phyloP scores from a whole-genome alignment of 345 rosid species.

The Rhodamnia rubescens region DNA sequence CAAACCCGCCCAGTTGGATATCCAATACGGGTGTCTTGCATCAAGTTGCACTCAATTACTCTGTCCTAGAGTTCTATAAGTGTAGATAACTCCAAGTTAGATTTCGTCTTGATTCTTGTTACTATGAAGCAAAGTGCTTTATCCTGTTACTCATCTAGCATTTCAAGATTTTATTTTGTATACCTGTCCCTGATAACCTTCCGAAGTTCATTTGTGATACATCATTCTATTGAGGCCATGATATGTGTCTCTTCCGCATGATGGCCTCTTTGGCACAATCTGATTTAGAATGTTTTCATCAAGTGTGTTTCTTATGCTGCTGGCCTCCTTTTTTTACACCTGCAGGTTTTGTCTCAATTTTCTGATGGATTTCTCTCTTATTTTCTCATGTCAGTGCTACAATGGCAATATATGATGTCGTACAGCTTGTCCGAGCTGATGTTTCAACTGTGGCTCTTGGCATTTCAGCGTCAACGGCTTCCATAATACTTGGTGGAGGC shows the following conservation, averaged over 20 bases:
- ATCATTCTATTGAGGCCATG: neutral
- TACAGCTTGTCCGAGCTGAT: constrained; percentile 87
- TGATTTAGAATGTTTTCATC: neutral
- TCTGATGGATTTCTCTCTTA: neutral
- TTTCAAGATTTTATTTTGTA: neutral
- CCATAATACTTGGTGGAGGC: constrained; percentile 89
- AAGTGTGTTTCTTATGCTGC: neutral
- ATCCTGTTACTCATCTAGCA: neutral
- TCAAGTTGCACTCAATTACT: neutral
- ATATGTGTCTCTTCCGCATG: neutral
- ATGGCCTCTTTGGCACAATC: neutral
- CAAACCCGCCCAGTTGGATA: neutral
- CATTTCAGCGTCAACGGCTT: constrained; percentile 82
- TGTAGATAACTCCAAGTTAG: neutral
- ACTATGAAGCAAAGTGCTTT: neutral
- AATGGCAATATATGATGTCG: constrained; percentile 88
- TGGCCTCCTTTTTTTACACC: neutral
- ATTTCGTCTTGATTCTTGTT: neutral
- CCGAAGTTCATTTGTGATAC: neutral
- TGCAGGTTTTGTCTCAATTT: neutral
- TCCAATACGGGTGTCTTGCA: neutral
- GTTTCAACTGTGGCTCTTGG: constrained; percentile 88
- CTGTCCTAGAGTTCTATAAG: neutral
- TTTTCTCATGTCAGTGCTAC: constrained; percentile 50
- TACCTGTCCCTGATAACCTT: neutral